Evolutionary conservation across 805 yeast species (phyloP).

Genomic region (Hagleromyces aurorensis): DNA sequence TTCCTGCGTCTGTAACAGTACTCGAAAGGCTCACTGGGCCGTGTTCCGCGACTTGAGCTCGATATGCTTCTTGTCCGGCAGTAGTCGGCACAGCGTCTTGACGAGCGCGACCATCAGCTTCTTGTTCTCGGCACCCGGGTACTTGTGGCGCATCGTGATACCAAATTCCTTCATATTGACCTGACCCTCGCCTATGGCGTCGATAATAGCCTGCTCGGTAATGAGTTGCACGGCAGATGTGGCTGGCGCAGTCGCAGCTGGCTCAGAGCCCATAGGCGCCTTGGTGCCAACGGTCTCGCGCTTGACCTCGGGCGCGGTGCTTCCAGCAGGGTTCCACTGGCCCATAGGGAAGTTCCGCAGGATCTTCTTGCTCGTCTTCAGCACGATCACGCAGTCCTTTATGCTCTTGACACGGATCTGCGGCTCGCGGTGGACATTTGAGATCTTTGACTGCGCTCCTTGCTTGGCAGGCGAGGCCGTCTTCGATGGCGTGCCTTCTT

Average conservation of each 20-base stretch:
- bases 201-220: conserved; percentile 65
- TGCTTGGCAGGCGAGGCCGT: conserved; percentile 23
- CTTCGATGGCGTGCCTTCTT: conserved; percentile 9
- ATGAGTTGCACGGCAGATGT: conserved; percentile 33
- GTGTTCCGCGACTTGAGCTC: conserved; percentile 18
- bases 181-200: conserved; percentile 39
- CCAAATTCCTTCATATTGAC: conserved; percentile 48
- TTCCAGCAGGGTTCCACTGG: conserved; percentile 66
- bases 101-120: conserved; percentile 27
- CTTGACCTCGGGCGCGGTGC: conserved; percentile 33
- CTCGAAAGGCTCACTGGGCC: not conserved
- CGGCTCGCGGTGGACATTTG: conserved; percentile 29
- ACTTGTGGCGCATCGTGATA: conserved; percentile 51
- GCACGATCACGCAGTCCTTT: conserved; percentile 47
- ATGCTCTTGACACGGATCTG: conserved; percentile 36
- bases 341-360: conserved; percentile 66
- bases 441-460: conserved; percentile 8
- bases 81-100: conserved; percentile 26
- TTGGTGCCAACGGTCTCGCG: conserved; percentile 15
- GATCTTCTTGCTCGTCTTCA: conserved; percentile 56
- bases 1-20: no score
- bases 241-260: conserved; percentile 29
- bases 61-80: conserved; percentile 25
- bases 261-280: not conserved
- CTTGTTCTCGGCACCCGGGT: conserved; percentile 27